Conservation (phyloP, 192 early-diverging fungal genomes). For the Linnemannia zychae region DNA sequence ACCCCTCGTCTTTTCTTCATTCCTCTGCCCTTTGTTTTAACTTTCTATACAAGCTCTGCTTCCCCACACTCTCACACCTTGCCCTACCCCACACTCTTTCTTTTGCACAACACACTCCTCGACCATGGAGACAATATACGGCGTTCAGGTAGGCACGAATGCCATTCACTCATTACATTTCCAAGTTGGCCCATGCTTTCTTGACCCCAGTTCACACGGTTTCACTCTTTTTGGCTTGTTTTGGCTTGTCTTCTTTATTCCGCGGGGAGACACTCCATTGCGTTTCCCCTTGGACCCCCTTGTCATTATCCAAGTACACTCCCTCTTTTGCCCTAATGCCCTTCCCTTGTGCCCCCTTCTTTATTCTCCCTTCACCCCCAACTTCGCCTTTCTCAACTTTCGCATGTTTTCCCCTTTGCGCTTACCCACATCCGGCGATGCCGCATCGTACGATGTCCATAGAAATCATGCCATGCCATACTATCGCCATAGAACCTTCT, state of each 20-base stretch:
- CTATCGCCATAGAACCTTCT: not conserved
- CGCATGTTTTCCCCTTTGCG: not conserved
- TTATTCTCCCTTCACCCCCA: not conserved
- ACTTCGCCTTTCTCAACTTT: not conserved
- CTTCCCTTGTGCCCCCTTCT: not conserved
- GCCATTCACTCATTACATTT: not conserved
- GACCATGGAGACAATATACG: slow-evolving; percentile 52
- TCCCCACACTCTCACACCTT: not conserved
- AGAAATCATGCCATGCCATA: slow-evolving; percentile 2
- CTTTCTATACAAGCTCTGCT: too few relatives aligned
- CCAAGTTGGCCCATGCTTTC: not conserved
- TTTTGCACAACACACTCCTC: not conserved
- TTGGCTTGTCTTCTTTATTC: not conserved
- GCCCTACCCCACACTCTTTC: not conserved
- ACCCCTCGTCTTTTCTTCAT: too few relatives aligned
- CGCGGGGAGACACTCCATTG: slow-evolving; percentile 1
- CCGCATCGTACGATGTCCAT: not conserved
- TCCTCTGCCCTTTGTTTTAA: too few relatives aligned
- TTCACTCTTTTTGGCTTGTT: not conserved
- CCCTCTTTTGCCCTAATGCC: not conserved
- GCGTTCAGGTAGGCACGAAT: slow-evolving; percentile 29
- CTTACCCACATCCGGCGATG: not conserved
- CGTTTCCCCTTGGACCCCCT: not conserved
- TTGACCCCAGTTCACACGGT: not conserved
- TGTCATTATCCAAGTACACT: too few relatives aligned